Conservation (phyloP, 192 early-diverging fungal species). For the Martensiomyces pterosporus region DNA sequence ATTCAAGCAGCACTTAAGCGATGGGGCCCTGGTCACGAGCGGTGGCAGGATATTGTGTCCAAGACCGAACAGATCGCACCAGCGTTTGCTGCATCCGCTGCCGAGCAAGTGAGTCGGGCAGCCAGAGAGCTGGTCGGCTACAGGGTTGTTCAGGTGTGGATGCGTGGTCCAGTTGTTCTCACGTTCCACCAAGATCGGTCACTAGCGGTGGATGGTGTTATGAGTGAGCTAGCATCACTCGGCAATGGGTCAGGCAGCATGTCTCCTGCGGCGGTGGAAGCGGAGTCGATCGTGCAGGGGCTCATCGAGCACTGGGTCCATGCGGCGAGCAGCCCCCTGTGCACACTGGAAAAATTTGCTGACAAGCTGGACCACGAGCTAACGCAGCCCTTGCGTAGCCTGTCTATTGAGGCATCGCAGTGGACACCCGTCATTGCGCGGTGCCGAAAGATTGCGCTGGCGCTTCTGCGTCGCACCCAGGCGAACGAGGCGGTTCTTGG, state of each 20-base stretch:
- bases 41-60: slow-evolving; percentile 28
- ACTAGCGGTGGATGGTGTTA: neutral
- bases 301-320: slow-evolving; percentile 28
- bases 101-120: slow-evolving; percentile 20
- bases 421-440: slow-evolving; percentile 47
- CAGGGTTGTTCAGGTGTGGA: slow-evolving; percentile 39
- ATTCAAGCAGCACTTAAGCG: slow-evolving; percentile 11
- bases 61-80: neutral
- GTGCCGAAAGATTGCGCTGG: slow-evolving; percentile 41
- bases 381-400: slow-evolving; percentile 19
- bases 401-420: slow-evolving; percentile 25
- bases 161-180: slow-evolving; percentile 24
- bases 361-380: slow-evolving; percentile 39
- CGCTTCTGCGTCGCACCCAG: slow-evolving; percentile 42
- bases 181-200: slow-evolving; percentile 23
- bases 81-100: too few species aligned
- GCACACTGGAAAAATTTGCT: slow-evolving; percentile 16
- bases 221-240: slow-evolving; percentile 7
- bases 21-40: slow-evolving; percentile 35
- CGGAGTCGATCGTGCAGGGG: slow-evolving; percentile 15
- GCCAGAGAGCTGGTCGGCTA: slow-evolving; percentile 33
- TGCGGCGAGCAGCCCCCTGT: slow-evolving; percentile 8
- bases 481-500: slow-evolving; percentile 20
- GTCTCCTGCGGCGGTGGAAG: slow-evolving; percentile 1
- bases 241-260: neutral